Evolutionary conservation across 1,284 basidiomycete species (phyloP).

Genomic region (Ganoderma lucidum): DNA sequence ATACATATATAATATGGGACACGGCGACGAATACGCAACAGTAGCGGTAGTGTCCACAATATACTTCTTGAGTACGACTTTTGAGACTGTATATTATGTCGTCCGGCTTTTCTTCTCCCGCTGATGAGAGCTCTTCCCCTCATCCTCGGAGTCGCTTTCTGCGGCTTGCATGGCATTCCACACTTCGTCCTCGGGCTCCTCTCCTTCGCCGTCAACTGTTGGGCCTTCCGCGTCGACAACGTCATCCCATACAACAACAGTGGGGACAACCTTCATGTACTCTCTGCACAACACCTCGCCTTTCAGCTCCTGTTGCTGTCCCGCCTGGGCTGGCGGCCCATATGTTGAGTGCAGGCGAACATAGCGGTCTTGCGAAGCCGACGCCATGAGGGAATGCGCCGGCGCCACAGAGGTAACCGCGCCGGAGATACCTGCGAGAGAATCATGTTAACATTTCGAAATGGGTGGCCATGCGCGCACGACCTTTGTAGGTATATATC

Average conservation of each 20-base stretch:
- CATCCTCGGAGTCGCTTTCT: conserved; percentile 41
- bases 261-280: conserved; percentile 74
- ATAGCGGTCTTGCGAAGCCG: conserved; percentile 73
- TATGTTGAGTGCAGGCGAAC: conserved; percentile 77
- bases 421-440: conserved; percentile 66
- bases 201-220: conserved; percentile 45
- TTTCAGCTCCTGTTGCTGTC: conserved; percentile 65
- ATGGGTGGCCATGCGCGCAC: background rate
- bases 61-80: conserved; percentile 2
- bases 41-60: background rate
- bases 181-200: conserved; percentile 56
- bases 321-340: conserved; percentile 58
- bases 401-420: conserved; percentile 70
- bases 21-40: background rate
- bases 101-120: conserved; percentile 31
- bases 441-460: background rate
- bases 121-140: conserved; percentile 16
- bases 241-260: conserved; percentile 65
- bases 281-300: conserved; percentile 74
- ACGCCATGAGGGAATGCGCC: conserved; percentile 60
- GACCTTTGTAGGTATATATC: conserved; percentile 79
- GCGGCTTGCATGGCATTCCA: conserved; percentile 49
- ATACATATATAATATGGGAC: background rate
- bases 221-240: conserved; percentile 53
- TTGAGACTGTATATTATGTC: conserved; percentile 9